Conservation (phyloP, 1,284 basidiomycete genomes). For the Anthracocystis walkeri region DNA sequence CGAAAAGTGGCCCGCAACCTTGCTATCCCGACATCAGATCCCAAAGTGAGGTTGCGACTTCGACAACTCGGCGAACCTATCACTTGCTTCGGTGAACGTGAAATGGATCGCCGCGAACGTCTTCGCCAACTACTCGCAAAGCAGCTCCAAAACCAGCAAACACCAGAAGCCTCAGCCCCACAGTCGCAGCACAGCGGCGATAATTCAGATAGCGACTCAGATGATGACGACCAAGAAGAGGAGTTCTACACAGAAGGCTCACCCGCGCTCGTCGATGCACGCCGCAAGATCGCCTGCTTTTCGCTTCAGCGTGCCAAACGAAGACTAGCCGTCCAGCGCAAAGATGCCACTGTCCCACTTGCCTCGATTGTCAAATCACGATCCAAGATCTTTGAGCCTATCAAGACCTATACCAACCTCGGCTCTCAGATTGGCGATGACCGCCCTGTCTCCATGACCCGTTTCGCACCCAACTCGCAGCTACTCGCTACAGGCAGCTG, state of each 20-base stretch:
- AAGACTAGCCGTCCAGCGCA: constrained; percentile 86
- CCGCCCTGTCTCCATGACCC: constrained; percentile 89
- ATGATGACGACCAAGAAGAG: constrained; percentile 74
- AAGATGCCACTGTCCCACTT: constrained; percentile 88
- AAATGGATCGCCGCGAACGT: constrained; percentile 83
- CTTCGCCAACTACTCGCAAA: constrained; percentile 81
- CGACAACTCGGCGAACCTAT: constrained; percentile 95
- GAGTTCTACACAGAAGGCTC: constrained; percentile 97
- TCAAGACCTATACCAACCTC: constrained; percentile 91
- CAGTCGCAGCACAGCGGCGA: constrained; percentile 73
- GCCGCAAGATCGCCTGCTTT: constrained; percentile 86
- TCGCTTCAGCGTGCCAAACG: constrained; percentile 94
- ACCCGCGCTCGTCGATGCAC: constrained; percentile 83
- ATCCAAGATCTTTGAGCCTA: constrained; percentile 86
- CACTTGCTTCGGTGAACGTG: constrained; percentile 92
- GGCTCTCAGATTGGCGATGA: constrained; percentile 98
- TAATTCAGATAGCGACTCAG: constrained; percentile 22
- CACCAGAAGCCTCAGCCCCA: constrained; percentile 70
- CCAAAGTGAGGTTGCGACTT: constrained; percentile 85
- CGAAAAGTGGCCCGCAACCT: constrained; percentile 87
- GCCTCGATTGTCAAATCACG: constrained; percentile 89
- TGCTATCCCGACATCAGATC: constrained; percentile 96
- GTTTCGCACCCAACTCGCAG: constrained; percentile 91
- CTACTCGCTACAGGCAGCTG: constrained; percentile 92
- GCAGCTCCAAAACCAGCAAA: constrained; percentile 69